Conservation (phyloP, 108 stramenopile species). For the Mayamaea pseudoterrestris region DNA sequence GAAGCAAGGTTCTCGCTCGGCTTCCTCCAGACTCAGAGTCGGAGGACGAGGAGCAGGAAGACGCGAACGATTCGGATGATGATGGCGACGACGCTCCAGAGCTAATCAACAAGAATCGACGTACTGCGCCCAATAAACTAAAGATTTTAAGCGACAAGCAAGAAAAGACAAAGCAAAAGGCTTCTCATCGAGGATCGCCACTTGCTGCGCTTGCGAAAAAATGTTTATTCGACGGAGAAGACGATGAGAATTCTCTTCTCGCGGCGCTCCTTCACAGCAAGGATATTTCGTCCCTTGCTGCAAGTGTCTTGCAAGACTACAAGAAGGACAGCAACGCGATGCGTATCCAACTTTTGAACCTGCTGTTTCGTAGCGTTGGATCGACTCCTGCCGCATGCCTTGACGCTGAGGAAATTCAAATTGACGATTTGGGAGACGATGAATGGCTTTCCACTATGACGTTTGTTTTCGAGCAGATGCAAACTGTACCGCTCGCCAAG, state of each 20-base stretch:
- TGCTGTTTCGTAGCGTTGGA: constrained; percentile 42
- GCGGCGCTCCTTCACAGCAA: constrained; percentile 13
- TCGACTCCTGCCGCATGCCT: constrained; percentile 58
- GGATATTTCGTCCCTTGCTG: constrained; percentile 5
- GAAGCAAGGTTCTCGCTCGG: no score
- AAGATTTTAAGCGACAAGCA: not conserved
- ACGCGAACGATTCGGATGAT: not conserved
- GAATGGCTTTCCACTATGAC: constrained; percentile 57
- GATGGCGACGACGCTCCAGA: not conserved
- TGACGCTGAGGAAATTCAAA: constrained; percentile 21
- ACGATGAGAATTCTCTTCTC: constrained; percentile 18
- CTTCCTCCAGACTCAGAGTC: no score
- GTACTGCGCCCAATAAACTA: not conserved
- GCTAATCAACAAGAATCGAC: constrained; percentile 2
- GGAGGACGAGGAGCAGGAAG: constrained; percentile 4
- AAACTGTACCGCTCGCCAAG: constrained; percentile 28
- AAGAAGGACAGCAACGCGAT: constrained; percentile 21
- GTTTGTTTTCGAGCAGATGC: constrained; percentile 68
- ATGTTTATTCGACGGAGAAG: constrained; percentile 15
- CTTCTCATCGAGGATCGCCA: not conserved
- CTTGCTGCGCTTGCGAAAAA: constrained; percentile 18
- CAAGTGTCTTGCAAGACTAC: constrained; percentile 20
- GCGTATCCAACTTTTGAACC: constrained; percentile 45
- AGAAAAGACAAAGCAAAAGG: not conserved
- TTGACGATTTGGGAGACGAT: constrained; percentile 60